Evolutionary conservation across 129 eudicot genomes (phyloP).

Genomic region (Helianthus annuus): HanXRQr2.0-SUNRISE NC_035443.2:176586269-176586768

Average conservation of each 20-base stretch:
- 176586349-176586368: slow-evolving; percentile 13
- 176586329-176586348: slow-evolving; percentile 18
- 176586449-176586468: no score
- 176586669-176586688: slow-evolving; percentile 10
- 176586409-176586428: no score
- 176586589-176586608: no score
- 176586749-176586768: no score
- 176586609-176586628: no score
- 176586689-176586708: slow-evolving; percentile 17
- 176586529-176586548: slow-evolving; percentile 1
- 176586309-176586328: slow-evolving; percentile 5
- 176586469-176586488: neutral
- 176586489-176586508: neutral
- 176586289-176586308: slow-evolving; percentile 21
- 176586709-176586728: slow-evolving; percentile 7
- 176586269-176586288: slow-evolving; percentile 19
- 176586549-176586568: slow-evolving; percentile 7
- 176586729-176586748: no score
- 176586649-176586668: no score
- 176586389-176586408: neutral
- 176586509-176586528: neutral
- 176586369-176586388: neutral
- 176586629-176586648: no score
- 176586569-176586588: no score
- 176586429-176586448: neutral